Evolutionary conservation across 805 yeast species (phyloP).

Genomic region (Candida insectorum): DNA sequence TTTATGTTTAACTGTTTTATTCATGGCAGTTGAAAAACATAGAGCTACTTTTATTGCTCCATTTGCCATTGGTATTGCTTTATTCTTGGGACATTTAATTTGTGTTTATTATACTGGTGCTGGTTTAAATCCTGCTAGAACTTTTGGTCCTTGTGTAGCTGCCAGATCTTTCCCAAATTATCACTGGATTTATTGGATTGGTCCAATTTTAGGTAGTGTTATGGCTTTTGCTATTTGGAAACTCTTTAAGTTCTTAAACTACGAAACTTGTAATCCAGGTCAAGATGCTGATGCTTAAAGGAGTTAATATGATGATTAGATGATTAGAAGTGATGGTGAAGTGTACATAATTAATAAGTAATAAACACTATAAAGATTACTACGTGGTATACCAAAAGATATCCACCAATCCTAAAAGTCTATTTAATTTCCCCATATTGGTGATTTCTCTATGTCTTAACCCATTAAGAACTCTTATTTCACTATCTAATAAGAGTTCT

Average conservation of each 20-base stretch:
- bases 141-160: constrained; percentile 81
- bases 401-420: constrained; percentile 50
- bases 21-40: constrained; percentile 82
- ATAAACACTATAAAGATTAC: not conserved
- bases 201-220: constrained; percentile 71
- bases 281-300: constrained; percentile 53
- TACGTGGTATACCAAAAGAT: constrained; percentile 14
- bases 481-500: constrained; percentile 70
- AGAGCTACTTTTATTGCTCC: constrained; percentile 78
- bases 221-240: constrained; percentile 69
- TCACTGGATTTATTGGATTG: constrained; percentile 93
- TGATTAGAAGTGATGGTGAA: too few relatives aligned
- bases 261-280: constrained; percentile 60
- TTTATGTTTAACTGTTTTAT: constrained; percentile 71
- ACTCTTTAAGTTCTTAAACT: constrained; percentile 59
- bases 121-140: constrained; percentile 88
- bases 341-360: not conserved
- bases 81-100: constrained; percentile 78
- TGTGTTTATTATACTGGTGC: constrained; percentile 86
- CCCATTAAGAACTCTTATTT: constrained; percentile 64
- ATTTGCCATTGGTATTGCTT: constrained; percentile 74
- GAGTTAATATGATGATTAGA: not conserved
- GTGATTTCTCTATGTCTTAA: constrained; percentile 57
- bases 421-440: constrained; percentile 50
- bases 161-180: constrained; percentile 69